Evolutionary conservation across 2,329 filamentous ascomycete genomes (phyloP), one percentile per base, ranked within the genome.

Genomic region (Aureobasidium namibiae): DNA sequence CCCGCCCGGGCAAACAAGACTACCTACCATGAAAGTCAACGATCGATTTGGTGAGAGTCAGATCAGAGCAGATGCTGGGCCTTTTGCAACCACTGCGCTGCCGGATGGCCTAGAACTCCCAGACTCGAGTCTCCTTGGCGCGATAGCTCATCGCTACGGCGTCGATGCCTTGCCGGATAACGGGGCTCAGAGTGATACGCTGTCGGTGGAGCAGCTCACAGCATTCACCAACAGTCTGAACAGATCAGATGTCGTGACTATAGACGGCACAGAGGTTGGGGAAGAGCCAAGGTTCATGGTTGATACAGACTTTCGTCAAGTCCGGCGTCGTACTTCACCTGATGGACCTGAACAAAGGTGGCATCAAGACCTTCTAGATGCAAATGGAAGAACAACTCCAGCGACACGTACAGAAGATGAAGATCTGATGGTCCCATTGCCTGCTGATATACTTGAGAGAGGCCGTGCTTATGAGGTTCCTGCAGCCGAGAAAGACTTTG

Each of bases 391-490:
- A 2, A n/a, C 8, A 6, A 18, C 2, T 29, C 4, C 14, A 52
- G 34, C 23, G 13, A 4, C 18, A 18, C 10, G 26, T 3, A 2
- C 39, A 36, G 46, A 26, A 7, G 16, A 14, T 11, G 46, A 23
- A 41, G 36, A n/a, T 23, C 14, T 8, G 2, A 16, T 31, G 5
- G 26, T 29, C 4, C 36, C 56, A 9, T 87, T 14, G 92, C 89
- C 31, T 90, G 89, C 68, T 87, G 90, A 21, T 82, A 66, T 80
- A 34, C 77, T 78, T 13, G 87, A 92, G 70, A 80, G 87, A 60
- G 90, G 86, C 86, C 87, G 86, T 50, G 87, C 87, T 18, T 86
- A 89, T 71, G 88, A 90, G 56, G 85, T 95, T 16, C 88, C 89
- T 0, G 84, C 89, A 64, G 86, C 87, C 0, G 91, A 96, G 70